Conservation (phyloP, 352 stramenopile species). For the Phytophthora cryptogea region DNA sequence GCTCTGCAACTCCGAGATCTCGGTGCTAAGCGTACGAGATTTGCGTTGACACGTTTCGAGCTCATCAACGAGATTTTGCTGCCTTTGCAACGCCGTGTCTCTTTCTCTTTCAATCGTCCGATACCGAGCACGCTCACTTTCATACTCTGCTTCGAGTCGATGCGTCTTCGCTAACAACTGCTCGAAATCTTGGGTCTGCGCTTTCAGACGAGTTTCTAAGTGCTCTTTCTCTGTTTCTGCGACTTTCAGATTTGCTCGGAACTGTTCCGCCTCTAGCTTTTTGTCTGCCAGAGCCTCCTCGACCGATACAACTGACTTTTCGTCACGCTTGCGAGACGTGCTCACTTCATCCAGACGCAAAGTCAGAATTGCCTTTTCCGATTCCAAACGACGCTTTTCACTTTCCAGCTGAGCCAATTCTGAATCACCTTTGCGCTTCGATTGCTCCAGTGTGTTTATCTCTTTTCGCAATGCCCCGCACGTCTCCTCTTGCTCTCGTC, state of each 20-base stretch:
- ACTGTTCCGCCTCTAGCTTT: slow-evolving; percentile 57
- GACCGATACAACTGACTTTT: slow-evolving; percentile 20
- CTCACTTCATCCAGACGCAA: slow-evolving; percentile 32
- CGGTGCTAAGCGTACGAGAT: slow-evolving; percentile 20
- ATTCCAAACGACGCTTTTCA: slow-evolving; percentile 44
- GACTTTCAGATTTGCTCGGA: slow-evolving; percentile 40
- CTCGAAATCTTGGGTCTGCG: slow-evolving; percentile 44
- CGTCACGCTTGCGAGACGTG: slow-evolving; percentile 20
- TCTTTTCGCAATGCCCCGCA: slow-evolving; percentile 35
- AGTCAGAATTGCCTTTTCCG: slow-evolving; percentile 34
- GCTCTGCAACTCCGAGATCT: slow-evolving; percentile 38
- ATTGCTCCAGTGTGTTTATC: slow-evolving; percentile 27
- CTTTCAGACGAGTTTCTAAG: slow-evolving; percentile 27
- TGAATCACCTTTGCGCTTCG: slow-evolving; percentile 27
- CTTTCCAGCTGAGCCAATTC: slow-evolving; percentile 36
- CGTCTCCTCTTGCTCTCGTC: slow-evolving; percentile 26
- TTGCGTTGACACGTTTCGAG: slow-evolving; percentile 36
- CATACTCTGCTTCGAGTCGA: slow-evolving; percentile 31
- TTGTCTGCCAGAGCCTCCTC: slow-evolving; percentile 35
- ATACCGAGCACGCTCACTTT: slow-evolving; percentile 32
- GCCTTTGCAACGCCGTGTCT: slow-evolving; percentile 28
- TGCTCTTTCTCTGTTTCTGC: slow-evolving; percentile 47
- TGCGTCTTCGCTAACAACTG: slow-evolving; percentile 27
- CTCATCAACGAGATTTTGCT: slow-evolving; percentile 38
- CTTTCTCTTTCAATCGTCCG: slow-evolving; percentile 47